phyloP scores from a whole-genome alignment of 768 basidiomycete genomes.

The Tylopilus subfusipes region DNA sequence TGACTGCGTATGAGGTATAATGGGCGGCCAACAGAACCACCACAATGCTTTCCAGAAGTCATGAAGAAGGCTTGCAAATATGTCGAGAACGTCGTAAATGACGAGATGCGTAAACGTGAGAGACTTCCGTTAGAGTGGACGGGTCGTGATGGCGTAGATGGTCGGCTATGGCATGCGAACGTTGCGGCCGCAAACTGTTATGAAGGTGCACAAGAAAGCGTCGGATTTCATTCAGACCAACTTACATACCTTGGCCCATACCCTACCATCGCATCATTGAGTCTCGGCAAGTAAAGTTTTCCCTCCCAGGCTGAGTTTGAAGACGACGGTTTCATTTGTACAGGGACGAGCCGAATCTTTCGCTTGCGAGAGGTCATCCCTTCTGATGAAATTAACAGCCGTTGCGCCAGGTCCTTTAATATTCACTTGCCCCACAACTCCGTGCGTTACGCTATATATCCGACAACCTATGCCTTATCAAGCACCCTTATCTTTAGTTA shows the following conservation, averaged over 20 bases:
- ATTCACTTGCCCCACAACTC: slow-evolving; percentile 78
- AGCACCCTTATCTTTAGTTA: slow-evolving; percentile 41
- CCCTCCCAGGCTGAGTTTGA: not conserved
- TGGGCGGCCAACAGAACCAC: slow-evolving; percentile 57
- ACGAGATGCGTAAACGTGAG: slow-evolving; percentile 58
- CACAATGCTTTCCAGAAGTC: slow-evolving; percentile 52
- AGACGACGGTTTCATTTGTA: not conserved
- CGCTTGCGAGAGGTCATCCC: slow-evolving; percentile 77
- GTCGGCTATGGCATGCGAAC: slow-evolving; percentile 66
- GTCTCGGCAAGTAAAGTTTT: slow-evolving; percentile 51
- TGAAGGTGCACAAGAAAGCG: slow-evolving; percentile 74
- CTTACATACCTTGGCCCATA: slow-evolving; percentile 80
- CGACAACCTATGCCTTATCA: not conserved
- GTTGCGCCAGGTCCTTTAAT: slow-evolving; percentile 70
- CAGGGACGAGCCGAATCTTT: slow-evolving; percentile 68
- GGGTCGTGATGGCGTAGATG: slow-evolving; percentile 24
- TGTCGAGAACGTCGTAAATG: slow-evolving; percentile 67
- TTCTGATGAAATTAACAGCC: slow-evolving; percentile 49
- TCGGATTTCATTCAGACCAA: slow-evolving; percentile 81
- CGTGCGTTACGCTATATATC: slow-evolving; percentile 38
- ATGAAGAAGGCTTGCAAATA: slow-evolving; percentile 81
- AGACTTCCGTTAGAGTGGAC: slow-evolving; percentile 70
- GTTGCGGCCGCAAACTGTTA: slow-evolving; percentile 87
- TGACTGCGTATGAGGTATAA: slow-evolving; percentile 61
- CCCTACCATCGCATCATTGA: slow-evolving; percentile 81